A percentile compares a stretch with the other conserved stretches of the same genome.
Conservation (phyloP, 345 rosid genomes). For the Passiflora organensis region DNA sequence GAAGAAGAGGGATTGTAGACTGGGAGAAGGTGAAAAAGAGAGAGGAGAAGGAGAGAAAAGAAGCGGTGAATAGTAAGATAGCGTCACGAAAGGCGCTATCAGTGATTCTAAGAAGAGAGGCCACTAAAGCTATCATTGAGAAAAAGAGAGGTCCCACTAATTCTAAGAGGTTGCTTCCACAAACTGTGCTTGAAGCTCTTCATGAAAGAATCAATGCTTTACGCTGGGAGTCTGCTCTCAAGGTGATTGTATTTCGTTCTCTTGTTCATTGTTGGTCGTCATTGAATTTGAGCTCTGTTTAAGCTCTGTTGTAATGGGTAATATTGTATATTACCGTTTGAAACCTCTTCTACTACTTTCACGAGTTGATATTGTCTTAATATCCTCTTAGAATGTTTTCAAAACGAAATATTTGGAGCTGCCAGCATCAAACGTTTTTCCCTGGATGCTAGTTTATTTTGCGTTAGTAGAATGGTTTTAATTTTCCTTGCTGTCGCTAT, state of each 20-base stretch:
- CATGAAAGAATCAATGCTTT: conserved; percentile 76
- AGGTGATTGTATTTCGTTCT: conserved; percentile 28
- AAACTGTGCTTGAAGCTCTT: conserved; percentile 82
- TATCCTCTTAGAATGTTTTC: too few relatives aligned
- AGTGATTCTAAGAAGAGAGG: conserved; percentile 66
- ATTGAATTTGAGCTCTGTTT: not conserved
- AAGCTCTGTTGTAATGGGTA: too few relatives aligned
- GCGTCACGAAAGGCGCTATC: conserved; percentile 89
- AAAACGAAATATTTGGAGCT: too few relatives aligned
- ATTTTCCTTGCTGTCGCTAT: too few relatives aligned
- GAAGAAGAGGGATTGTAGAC: conserved; percentile 30
- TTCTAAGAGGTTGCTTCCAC: conserved; percentile 72
- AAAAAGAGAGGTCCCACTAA: conserved; percentile 59
- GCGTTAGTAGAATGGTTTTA: too few relatives aligned
- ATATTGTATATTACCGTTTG: too few relatives aligned
- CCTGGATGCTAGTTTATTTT: too few relatives aligned
- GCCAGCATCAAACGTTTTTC: too few relatives aligned
- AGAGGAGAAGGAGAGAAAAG: conserved; percentile 46
- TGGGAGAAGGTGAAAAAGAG: conserved; percentile 37
- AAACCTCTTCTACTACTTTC: too few relatives aligned
- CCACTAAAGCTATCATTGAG: conserved; percentile 72
- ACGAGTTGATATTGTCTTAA: too few relatives aligned
- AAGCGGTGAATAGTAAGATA: conserved; percentile 49
- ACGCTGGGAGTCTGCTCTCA: conserved; percentile 92
- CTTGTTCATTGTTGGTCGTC: not conserved